Evolutionary conservation across 352 stramenopile genomes (phyloP), one percentile per base, ranked within the genome.

Genomic region (Globisporangium radiosum): DNA sequence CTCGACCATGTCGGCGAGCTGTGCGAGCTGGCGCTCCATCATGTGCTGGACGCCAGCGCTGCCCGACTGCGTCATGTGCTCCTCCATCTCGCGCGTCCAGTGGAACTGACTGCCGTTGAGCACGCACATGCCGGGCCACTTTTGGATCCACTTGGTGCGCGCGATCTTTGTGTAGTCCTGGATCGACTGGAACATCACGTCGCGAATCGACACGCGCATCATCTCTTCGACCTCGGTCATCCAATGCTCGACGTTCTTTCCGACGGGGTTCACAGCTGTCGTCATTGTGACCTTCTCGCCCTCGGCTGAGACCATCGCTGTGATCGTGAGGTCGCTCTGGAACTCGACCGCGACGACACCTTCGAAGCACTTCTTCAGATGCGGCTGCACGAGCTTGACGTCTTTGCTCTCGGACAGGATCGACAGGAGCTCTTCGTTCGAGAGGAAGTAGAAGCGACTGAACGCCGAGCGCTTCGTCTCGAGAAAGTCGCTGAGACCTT

Each of bases 301-400:
- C 67, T 98, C 92, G 0, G 81, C 78, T 0, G 77, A 97, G 47
- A 90, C 92, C 90, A 98, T 98, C 1, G 83, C 75, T 3, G 78
- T 90, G 70, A 98, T 98, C 17, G 84, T 94, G 6, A 95, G 54
- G 54, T 98, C 88, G 11, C 94, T 78, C 51, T 95, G 78, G 63
- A 98, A 98, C 40, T 96, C 76, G 3, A 98, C 92, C 4, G 76
- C 78, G 36, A 98, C 91, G 52, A 98, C 85, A 13, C 92, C 94
- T 75, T 98, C 94, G 57, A 98, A 98, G 66, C 94, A 98, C 66
- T 98, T 98, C 50, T 97, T 96, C 25, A 98, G 56, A 56, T 98
- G 94, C 10, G 90, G 89, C 63, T 98, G 94, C 19, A 98, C 94
- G n/a, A 95, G 62, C 45, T 94, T 88, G 2, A 97, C 92, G 63